A percentile compares a stretch with the other conserved stretches of the same genome.
phyloP scores from a whole-genome alignment of 1,284 basidiomycete species.

The Tilletia horrida region DNA sequence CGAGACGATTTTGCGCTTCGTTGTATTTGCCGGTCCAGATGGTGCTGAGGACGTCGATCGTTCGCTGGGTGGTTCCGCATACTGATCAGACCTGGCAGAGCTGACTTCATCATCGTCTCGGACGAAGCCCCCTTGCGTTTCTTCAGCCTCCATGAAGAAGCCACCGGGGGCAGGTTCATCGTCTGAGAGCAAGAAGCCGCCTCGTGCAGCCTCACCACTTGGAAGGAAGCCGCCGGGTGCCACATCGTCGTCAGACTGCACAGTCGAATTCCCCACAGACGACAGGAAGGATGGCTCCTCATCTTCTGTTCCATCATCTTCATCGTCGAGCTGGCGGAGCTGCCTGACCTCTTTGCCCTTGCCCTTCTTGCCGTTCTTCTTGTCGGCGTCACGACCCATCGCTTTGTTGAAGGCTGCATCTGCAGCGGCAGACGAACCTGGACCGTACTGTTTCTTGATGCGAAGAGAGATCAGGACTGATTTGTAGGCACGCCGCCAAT shows the following conservation, averaged over 20 bases:
- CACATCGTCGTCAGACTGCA: not conserved
- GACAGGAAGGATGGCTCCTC: not conserved
- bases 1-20: slow-evolving; percentile 33
- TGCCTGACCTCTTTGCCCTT: slow-evolving; percentile 12
- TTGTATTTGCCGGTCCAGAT: not conserved
- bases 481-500: slow-evolving; percentile 81
- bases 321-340: slow-evolving; percentile 10
- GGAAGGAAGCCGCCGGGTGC: not conserved
- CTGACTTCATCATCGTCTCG: slow-evolving; percentile 12
- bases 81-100: not conserved
- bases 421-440: slow-evolving; percentile 8
- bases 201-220: not conserved
- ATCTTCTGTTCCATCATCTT: slow-evolving; percentile 4
- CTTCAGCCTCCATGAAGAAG: slow-evolving; percentile 9
- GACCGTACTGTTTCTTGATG: slow-evolving; percentile 72
- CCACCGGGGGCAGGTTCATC: slow-evolving; percentile 19
- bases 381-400: slow-evolving; percentile 16
- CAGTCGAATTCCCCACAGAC: not conserved
- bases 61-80: not conserved
- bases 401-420: slow-evolving; percentile 11
- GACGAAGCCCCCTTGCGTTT: not conserved
- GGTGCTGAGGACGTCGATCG: not conserved
- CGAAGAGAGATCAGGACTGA: slow-evolving; percentile 80
- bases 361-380: slow-evolving; percentile 13
- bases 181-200: not conserved